Evolutionary conservation across 768 basidiomycete species (phyloP), one percentile per base, ranked within the genome.

Genomic region (Boletellus emodensis): DNA sequence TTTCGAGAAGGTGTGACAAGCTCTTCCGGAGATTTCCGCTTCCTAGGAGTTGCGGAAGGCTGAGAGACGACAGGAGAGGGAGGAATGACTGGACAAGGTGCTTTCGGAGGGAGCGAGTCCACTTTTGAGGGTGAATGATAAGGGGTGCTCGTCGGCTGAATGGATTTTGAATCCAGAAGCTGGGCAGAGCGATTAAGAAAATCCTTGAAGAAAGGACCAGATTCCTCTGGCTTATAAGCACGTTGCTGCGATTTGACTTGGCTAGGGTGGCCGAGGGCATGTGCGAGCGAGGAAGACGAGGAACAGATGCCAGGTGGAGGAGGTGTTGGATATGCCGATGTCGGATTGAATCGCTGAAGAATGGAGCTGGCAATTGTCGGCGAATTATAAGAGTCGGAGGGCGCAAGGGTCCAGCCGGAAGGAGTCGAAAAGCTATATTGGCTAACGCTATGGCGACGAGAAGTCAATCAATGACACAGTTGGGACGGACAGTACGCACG

Each of bases 271-370:
- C 84, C 86, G 20, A 91, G 76, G 3, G 89, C 89, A 63, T 75
- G 76, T 5, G 88, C 87, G 49, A 89, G 78, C 12, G 88, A 90
- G 14, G 87, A 90, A 1, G 87, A 85, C 1, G 78, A 80, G n/a
- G 76, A 72, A 34, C 71, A 77, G 36, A 86, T 81, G 12, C 77
- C 76, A 1, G 84, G 84, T 15, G 76, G 75, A 1, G 86, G 84
- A 20, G 84, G 84, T 2, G 87, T 87, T 3, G 86, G 87, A 68
- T 90, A 90, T 2, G 81, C 76, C 4, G 75, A 72, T 15, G 75
- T 74, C n/a, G 86, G 82, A 4, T 74, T 66, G 30, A 79, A 76
- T 13, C 79, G 79, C 49, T 85, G 85, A 46, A 88, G 75, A 20
- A 90, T 59, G 3, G 85, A 80, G 49, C 82, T 81, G 0, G 86